Evolutionary conservation across 2,329 filamentous ascomycete genomes (phyloP), one percentile per base, ranked within the genome.

Genomic region (Neofusicoccum laricinum): DNA sequence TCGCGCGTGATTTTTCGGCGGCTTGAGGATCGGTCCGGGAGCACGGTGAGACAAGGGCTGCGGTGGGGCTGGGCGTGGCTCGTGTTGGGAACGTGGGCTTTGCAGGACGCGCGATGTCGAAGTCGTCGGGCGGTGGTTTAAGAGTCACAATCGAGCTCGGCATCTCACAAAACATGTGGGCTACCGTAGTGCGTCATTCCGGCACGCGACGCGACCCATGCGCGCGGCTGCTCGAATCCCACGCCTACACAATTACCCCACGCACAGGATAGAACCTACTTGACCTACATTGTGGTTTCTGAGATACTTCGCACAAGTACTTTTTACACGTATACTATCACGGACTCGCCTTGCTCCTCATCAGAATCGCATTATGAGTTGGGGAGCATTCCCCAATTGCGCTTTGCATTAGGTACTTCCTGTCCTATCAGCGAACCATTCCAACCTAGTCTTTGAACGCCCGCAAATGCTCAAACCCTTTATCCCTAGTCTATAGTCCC

Each of bases 161-260:
- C 41, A 25, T 46, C 51, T 25, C 25, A 59, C 55, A 59, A 59
- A 59, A 59, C 46, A 46, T 46, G 41, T 43, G 55, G 55, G 55
- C 41, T 59, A 25, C 55, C 55, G 55, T 59, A 59, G 55, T 59
- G 55, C 55, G 55, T 59, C 55, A 59, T 59, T 59, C 55, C 55
- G 55, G 55, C 55, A 21, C 41, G 41, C 55, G 8, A 32, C 55
- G 30, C 25, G 30, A 46, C 55, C 55, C 55, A 46, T 59, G 55
- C 25, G 41, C 55, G 55, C 55, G 46, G 25, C 38, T 19, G 10
- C n/a, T n/a, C 30, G 14, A 4, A n/a, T 55, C 12, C 51, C 17
- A n/a, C 41, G n/a, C 41, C n/a, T 6, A 30, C 25, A 30, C 25
- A 30, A 30, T 30, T 30, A 6, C 25, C 41, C 12, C 41, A 17